Percentiles rank a stretch among this genome's conserved stretches.
These are phyloP conservation scores for Saccharomyces hybrid DNA, from an alignment of 1,139 yeast genomes.

Conservation along the genomic window DNA sequence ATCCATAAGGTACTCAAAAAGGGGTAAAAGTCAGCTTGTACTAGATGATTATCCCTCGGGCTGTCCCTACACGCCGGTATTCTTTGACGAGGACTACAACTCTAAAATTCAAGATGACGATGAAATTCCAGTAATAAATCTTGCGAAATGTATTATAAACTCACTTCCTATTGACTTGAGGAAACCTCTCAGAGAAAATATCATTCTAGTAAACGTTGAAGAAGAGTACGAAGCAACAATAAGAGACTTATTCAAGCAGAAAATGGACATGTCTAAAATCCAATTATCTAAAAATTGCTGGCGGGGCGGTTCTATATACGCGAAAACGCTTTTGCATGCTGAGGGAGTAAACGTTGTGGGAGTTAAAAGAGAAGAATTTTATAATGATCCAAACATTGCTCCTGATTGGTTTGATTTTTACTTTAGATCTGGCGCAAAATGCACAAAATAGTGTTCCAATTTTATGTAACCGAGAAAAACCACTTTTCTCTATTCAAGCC, in stretches of 20 bases:
- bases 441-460: background rate
- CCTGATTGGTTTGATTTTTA: slow-evolving; percentile 6
- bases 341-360: background rate
- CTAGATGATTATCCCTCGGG: background rate
- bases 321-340: background rate
- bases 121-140: slow-evolving; percentile 1
- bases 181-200: background rate
- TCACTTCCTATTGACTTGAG: slow-evolving; percentile 2
- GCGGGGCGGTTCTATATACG: slow-evolving; percentile 3
- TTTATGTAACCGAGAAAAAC: background rate
- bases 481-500: no score
- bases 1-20: background rate
- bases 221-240: background rate
- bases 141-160: background rate
- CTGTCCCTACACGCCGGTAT: background rate
- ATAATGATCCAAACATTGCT: background rate
- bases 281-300: slow-evolving; percentile 1
- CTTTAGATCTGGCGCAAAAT: background rate
- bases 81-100: background rate
- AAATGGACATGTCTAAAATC: background rate
- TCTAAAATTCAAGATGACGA: background rate
- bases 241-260: background rate
- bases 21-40: background rate
- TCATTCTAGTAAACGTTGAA: background rate
- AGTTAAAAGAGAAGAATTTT: background rate